A percentile compares a stretch with the other conserved stretches of the same genome.
Conservation (phyloP, 805 yeast genomes). For the Saccharomycopsis sp. region DNA sequence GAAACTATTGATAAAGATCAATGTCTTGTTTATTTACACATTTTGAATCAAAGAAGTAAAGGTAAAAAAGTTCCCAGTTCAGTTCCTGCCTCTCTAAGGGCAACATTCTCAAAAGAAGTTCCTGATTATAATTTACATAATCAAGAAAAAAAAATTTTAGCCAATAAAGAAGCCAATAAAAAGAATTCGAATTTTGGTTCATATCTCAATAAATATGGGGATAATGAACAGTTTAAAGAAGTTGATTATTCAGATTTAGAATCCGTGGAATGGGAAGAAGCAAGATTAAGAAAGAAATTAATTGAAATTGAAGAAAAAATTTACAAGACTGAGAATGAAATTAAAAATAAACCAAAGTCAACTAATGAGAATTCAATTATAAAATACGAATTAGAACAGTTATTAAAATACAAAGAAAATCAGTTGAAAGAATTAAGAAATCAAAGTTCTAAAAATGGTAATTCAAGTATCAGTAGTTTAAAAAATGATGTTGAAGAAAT, state of each 20-base stretch:
- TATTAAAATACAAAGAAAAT: constrained; percentile 66
- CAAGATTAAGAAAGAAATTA: constrained; percentile 68
- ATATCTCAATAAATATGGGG: constrained; percentile 48
- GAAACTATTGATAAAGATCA: constrained; percentile 92
- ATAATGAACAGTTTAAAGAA: constrained; percentile 5
- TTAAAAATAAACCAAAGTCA: constrained; percentile 26
- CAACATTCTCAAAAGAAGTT: constrained; percentile 79
- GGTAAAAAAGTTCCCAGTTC: constrained; percentile 78
- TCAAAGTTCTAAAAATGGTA: constrained; percentile 19
- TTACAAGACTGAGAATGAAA: constrained; percentile 41
- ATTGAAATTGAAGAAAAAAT: constrained; percentile 63
- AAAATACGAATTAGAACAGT: constrained; percentile 66
- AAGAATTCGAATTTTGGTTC: constrained; percentile 34
- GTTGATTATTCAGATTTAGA: constrained; percentile 25
- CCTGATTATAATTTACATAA: constrained; percentile 65
- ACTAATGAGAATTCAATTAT: constrained; percentile 25
- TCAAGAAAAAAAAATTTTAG: constrained; percentile 22
- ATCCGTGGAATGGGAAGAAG: constrained; percentile 92
- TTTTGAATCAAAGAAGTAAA: constrained; percentile 75
- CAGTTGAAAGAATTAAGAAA: constrained; percentile 35
- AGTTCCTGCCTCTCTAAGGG: constrained; percentile 89
- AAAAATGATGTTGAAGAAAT: constrained; percentile 51
- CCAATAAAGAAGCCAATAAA: constrained; percentile 18
- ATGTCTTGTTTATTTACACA: constrained; percentile 78
- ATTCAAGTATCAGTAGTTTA: constrained; percentile 3